These are phyloP conservation scores for Sporothrix pseudoabietina DNA, from an alignment of 2,329 filamentous ascomycete genomes.

Conservation along the genomic window DNA sequence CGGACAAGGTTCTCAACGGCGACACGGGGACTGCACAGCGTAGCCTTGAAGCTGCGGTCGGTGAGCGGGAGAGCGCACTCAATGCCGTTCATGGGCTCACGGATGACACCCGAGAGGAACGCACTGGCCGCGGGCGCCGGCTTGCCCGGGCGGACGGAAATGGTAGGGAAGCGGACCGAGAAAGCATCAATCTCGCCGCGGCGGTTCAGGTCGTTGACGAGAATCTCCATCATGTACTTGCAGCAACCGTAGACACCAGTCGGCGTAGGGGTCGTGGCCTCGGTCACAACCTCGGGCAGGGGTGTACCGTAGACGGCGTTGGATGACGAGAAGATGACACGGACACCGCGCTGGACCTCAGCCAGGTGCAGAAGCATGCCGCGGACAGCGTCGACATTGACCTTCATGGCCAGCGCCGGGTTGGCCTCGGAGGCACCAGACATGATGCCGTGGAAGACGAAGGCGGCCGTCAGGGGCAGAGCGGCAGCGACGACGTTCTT, in stretches of 20 bases:
- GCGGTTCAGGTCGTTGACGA: conserved; percentile 65
- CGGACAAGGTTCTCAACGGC: conserved; percentile 57
- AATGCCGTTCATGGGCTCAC: conserved; percentile 61
- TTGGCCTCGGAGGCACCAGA: conserved; percentile 64
- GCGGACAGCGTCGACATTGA: conserved; percentile 64
- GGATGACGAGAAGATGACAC: conserved; percentile 63
- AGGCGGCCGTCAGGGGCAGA: conserved; percentile 55
- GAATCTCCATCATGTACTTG: conserved; percentile 63
- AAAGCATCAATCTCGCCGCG: conserved; percentile 61
- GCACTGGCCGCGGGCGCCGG: conserved; percentile 64
- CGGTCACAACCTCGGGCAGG: conserved; percentile 55
- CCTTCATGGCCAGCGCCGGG: conserved; percentile 59
- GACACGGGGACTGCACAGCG: conserved; percentile 56
- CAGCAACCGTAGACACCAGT: conserved; percentile 65
- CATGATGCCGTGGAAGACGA: conserved; percentile 70
- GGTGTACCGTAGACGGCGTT: conserved; percentile 65
- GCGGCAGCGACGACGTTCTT: conserved; percentile 48
- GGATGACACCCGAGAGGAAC: conserved; percentile 65
- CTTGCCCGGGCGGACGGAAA: conserved; percentile 61
- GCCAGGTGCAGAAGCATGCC: conserved; percentile 54
- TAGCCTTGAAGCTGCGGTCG: conserved; percentile 54
- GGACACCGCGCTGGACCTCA: conserved; percentile 52
- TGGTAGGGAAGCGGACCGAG: conserved; percentile 61
- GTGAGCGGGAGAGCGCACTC: conserved; percentile 56
- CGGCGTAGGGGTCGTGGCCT: conserved; percentile 57